phyloP scores from a whole-genome alignment of 2,329 filamentous ascomycete genomes.

The Sporothrix mexicana region DNA sequence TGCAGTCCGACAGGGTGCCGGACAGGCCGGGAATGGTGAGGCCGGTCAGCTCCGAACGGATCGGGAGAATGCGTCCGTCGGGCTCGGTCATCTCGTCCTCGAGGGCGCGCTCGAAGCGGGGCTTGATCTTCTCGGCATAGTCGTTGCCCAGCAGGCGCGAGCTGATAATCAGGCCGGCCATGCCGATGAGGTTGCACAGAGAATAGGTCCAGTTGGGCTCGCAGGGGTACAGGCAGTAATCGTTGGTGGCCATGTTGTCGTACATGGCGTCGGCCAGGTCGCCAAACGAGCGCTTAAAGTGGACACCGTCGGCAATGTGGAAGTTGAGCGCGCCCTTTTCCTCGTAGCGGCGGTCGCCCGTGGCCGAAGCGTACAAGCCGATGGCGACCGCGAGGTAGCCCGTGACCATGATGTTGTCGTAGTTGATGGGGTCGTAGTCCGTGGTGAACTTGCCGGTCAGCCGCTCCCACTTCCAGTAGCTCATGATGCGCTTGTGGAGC shows the following conservation, averaged over 20 bases:
- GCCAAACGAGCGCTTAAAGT: not conserved
- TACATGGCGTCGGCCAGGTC: not conserved
- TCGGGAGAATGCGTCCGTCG: not conserved
- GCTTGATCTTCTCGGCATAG: not conserved
- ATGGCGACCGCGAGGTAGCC: not conserved
- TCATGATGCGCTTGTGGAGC: not conserved
- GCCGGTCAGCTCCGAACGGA: not conserved
- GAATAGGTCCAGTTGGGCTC: slow-evolving; percentile 24
- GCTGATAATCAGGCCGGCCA: not conserved
- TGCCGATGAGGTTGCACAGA: slow-evolving; percentile 8
- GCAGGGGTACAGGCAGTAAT: slow-evolving; percentile 13
- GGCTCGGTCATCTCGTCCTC: not conserved
- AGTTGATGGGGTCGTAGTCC: not conserved
- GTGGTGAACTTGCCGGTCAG: slow-evolving; percentile 3
- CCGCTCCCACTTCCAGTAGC: slow-evolving; percentile 10
- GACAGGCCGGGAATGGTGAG: slow-evolving; percentile 2
- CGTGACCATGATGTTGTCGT: slow-evolving; percentile 21
- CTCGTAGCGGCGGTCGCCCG: not conserved
- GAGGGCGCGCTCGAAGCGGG: not conserved
- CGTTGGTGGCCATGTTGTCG: not conserved
- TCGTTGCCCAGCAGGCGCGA: not conserved
- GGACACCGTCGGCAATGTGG: not conserved
- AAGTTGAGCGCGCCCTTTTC: not conserved
- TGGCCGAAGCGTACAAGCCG: not conserved
- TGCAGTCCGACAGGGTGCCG: not conserved